Evolutionary conservation across 495 filamentous ascomycete genomes (phyloP).

Genomic region (Aspergillus conjunctus): DNA sequence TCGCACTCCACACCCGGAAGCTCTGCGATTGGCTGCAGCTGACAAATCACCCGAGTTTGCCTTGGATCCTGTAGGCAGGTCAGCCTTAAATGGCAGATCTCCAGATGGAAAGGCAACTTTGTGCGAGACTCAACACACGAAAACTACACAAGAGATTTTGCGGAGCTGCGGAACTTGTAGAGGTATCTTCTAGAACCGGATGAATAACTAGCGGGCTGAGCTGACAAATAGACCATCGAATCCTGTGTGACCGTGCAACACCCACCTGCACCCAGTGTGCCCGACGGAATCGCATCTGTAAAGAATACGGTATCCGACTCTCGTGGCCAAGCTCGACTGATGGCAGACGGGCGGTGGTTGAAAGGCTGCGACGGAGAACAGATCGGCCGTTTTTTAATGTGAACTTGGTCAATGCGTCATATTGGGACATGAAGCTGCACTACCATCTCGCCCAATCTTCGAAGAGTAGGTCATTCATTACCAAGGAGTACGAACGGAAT

Average conservation of each 20-base stretch:
- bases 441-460: not conserved
- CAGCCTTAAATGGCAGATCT: not conserved
- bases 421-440: conserved; percentile 18
- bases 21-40: not conserved
- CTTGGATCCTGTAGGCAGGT: not conserved
- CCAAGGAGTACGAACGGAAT: not conserved
- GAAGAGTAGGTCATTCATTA: not conserved
- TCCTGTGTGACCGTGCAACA: conserved; percentile 10
- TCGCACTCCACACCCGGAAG: no score
- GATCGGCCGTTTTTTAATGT: not conserved
- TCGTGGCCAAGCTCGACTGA: conserved; percentile 18
- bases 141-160: not conserved
- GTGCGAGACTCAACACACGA: conserved; percentile 1
- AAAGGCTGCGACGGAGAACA: not conserved
- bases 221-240: conserved; percentile 19
- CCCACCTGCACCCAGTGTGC: conserved; percentile 18
- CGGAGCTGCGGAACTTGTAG: conserved; percentile 14
- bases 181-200: conserved; percentile 6
- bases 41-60: not conserved
- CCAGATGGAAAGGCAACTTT: conserved; percentile 13
- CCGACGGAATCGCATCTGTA: conserved; percentile 13
- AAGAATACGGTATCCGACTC: conserved; percentile 17
- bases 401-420: conserved; percentile 4
- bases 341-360: conserved; percentile 13
- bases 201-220: not conserved